Evolutionary conservation across 2,329 filamentous ascomycete genomes (phyloP).

Genomic region (Aureobasidium sp.): DNA sequence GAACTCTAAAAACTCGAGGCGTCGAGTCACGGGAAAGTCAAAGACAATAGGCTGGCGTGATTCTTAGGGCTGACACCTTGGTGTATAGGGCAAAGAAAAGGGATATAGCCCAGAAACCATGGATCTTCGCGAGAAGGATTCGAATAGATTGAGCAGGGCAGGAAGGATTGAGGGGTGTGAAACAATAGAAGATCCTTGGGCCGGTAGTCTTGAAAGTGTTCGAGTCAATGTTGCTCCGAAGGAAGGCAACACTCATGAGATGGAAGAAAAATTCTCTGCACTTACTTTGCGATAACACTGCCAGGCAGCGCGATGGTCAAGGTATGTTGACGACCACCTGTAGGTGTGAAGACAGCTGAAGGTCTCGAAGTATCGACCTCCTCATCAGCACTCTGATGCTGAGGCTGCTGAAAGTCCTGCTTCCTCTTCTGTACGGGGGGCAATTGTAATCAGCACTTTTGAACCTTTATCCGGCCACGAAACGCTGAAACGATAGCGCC

Average conservation of each 20-base stretch:
- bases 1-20: background rate
- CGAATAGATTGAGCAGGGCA: background rate
- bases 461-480: background rate
- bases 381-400: slow-evolving; percentile 15
- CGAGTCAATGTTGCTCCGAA: background rate
- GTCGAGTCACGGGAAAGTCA: background rate
- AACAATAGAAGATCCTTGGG: too few species aligned
- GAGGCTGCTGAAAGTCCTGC: slow-evolving; percentile 15
- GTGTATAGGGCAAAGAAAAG: too few species aligned
- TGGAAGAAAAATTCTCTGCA: slow-evolving; percentile 12
- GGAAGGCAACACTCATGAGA: background rate
- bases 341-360: slow-evolving; percentile 59
- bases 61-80: too few species aligned
- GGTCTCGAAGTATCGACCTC: slow-evolving; percentile 53
- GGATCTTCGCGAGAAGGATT: too few species aligned
- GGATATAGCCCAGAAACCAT: too few species aligned
- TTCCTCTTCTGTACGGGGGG: slow-evolving; percentile 19
- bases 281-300: slow-evolving; percentile 66
- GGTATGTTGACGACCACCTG: slow-evolving; percentile 59
- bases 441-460: background rate
- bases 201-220: background rate
- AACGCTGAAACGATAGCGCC: too few species aligned
- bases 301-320: slow-evolving; percentile 70
- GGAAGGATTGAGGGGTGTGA: too few species aligned
- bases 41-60: background rate